Conservation (phyloP, 306 rosid species). For the Quercus variabilis region DNA sequence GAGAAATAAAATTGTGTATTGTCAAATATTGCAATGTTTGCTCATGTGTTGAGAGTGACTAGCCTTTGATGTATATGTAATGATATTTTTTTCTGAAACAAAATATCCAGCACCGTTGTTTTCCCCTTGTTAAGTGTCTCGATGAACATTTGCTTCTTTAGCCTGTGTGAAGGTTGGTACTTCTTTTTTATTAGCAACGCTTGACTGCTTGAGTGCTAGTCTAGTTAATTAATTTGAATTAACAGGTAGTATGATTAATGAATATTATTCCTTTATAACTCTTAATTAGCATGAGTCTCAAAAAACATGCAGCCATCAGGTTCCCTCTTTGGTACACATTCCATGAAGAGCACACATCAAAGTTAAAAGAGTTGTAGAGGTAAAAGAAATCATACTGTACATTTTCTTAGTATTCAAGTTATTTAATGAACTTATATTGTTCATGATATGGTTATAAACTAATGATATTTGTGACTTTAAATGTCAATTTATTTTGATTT, state of each 20-base stretch:
- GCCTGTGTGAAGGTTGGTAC: no score
- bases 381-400: no score
- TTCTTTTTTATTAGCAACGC: no score
- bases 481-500: neutral
- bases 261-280: no score
- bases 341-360: neutral
- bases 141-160: slow-evolving; percentile 1
- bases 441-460: neutral
- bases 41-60: no score
- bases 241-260: no score
- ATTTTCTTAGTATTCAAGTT: neutral
- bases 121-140: slow-evolving; percentile 84
- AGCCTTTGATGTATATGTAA: no score
- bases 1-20: no score
- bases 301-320: neutral
- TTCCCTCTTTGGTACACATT: neutral
- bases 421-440: neutral
- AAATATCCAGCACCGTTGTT: slow-evolving; percentile 91
- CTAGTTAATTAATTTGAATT: no score
- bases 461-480: neutral
- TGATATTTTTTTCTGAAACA: slow-evolving; percentile 32
- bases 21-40: no score
- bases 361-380: neutral
- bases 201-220: no score
- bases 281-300: no score